Evolutionary conservation across 2,329 filamentous ascomycete genomes (phyloP).

Genomic region (Cyclaneusma minus): DNA sequence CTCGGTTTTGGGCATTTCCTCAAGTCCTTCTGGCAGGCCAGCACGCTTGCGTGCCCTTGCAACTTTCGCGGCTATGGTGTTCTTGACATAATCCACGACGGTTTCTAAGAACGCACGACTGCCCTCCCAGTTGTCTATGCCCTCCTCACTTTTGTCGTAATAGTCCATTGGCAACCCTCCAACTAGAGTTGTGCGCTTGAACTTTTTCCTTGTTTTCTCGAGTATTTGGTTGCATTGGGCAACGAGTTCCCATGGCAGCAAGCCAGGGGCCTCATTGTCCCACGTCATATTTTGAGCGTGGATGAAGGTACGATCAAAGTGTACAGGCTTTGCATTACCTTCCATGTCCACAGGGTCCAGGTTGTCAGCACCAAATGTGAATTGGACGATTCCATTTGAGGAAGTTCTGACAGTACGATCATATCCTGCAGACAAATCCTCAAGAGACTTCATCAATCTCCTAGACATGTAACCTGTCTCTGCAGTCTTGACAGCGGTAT

Average conservation of each 20-base stretch:
- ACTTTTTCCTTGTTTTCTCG: slow-evolving; percentile 48
- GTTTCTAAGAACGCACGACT: slow-evolving; percentile 68
- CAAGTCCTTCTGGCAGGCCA: slow-evolving; percentile 29
- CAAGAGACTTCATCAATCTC: slow-evolving; percentile 91
- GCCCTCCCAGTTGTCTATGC: slow-evolving; percentile 67
- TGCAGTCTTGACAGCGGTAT: slow-evolving; percentile 97
- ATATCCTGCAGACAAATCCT: slow-evolving; percentile 86
- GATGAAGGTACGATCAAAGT: slow-evolving; percentile 82
- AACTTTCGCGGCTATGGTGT: slow-evolving; percentile 45
- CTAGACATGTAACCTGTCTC: slow-evolving; percentile 99
- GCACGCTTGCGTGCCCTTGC: slow-evolving; percentile 33
- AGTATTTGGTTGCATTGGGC: slow-evolving; percentile 53
- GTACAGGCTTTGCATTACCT: slow-evolving; percentile 76
- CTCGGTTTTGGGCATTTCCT: slow-evolving; percentile 20
- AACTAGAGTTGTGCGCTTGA: slow-evolving; percentile 44
- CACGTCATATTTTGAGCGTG: slow-evolving; percentile 66
- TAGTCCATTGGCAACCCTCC: slow-evolving; percentile 49
- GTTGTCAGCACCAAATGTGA: slow-evolving; percentile 93
- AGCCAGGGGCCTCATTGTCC: slow-evolving; percentile 56
- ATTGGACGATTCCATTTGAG: slow-evolving; percentile 77
- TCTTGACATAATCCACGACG: slow-evolving; percentile 55
- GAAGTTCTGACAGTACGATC: slow-evolving; percentile 92
- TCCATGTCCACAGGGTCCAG: slow-evolving; percentile 98
- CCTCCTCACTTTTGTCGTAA: slow-evolving; percentile 50
- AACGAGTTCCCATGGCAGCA: slow-evolving; percentile 62